Conservation (phyloP, 2,329 filamentous ascomycete genomes). For the Exophiala sp. region DNA sequence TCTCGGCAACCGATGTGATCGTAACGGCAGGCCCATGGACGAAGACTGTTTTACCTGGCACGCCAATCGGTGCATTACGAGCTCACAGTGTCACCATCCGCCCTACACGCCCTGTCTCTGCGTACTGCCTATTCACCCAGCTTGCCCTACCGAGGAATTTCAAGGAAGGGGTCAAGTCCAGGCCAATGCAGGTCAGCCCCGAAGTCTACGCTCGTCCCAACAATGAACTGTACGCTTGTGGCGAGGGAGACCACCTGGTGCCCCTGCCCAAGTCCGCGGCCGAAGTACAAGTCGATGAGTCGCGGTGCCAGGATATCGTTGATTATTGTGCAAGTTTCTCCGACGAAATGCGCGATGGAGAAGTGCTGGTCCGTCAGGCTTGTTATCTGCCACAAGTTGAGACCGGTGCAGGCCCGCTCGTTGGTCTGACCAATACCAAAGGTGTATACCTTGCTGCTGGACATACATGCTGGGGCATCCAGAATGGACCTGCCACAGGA, state of each 20-base stretch:
- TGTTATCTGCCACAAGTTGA: conserved; percentile 83
- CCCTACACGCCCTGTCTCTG: conserved; percentile 48
- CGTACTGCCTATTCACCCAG: conserved; percentile 64
- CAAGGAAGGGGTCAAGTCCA: conserved; percentile 47
- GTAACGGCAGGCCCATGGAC: conserved; percentile 61
- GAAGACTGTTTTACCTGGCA: conserved; percentile 45
- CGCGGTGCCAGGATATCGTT: conserved; percentile 76
- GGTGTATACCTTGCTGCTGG: conserved; percentile 79
- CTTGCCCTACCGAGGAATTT: conserved; percentile 67
- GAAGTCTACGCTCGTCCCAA: conserved; percentile 91
- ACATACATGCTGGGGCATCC: conserved; percentile 97
- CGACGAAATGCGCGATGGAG: conserved; percentile 57
- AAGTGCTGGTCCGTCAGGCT: conserved; percentile 71
- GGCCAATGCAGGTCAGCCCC: conserved; percentile 63
- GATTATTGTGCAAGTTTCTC: conserved; percentile 61
- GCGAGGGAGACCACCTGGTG: conserved; percentile 71
- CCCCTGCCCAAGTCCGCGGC: conserved; percentile 71
- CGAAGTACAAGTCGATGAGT: conserved; percentile 66
- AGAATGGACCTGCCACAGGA: conserved; percentile 85
- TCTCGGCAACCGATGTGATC: conserved; percentile 56
- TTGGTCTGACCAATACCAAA: conserved; percentile 66
- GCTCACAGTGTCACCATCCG: conserved; percentile 59
- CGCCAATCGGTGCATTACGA: conserved; percentile 55
- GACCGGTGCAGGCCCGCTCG: conserved; percentile 57
- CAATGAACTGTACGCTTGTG: conserved; percentile 88